A percentile compares a stretch with the other conserved stretches of the same genome.
Conservation (phyloP, 116 monocot species). For the Thalassia testudinum region DNA sequence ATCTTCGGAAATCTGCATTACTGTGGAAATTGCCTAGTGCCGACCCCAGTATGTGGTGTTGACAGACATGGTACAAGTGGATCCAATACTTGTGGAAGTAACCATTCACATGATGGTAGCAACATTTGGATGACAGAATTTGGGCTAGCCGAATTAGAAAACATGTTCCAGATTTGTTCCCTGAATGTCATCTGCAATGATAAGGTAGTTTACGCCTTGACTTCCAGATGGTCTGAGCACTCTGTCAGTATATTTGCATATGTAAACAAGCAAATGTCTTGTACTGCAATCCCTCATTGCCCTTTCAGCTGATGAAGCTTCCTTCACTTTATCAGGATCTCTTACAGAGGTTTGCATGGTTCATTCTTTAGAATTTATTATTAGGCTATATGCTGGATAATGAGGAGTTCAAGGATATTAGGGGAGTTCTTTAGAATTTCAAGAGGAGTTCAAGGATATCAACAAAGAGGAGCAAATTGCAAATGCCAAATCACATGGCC, state of each 20-base stretch:
- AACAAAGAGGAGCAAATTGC: too few relatives aligned
- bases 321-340: constrained; percentile 80
- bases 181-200: constrained; percentile 51
- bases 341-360: constrained; percentile 88
- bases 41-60: neutral
- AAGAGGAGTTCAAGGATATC: too few relatives aligned
- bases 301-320: constrained; percentile 71
- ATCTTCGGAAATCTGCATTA: constrained; percentile 69
- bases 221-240: constrained; percentile 72
- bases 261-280: constrained; percentile 20
- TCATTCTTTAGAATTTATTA: too few relatives aligned
- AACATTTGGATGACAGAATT: too few relatives aligned
- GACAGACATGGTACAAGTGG: too few relatives aligned
- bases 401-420: too few relatives aligned
- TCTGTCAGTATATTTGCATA: constrained; percentile 27
- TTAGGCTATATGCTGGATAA: too few relatives aligned
- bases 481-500: too few relatives aligned
- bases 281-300: constrained; percentile 59
- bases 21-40: constrained; percentile 61
- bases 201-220: constrained; percentile 35
- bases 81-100: too few relatives aligned
- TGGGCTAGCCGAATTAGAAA: constrained; percentile 51
- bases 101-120: too few relatives aligned
- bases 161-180: constrained; percentile 53
- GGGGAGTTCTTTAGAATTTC: too few relatives aligned